Conservation (phyloP, 2,329 filamentous ascomycete species). For the Stemphylium beticola region DNA sequence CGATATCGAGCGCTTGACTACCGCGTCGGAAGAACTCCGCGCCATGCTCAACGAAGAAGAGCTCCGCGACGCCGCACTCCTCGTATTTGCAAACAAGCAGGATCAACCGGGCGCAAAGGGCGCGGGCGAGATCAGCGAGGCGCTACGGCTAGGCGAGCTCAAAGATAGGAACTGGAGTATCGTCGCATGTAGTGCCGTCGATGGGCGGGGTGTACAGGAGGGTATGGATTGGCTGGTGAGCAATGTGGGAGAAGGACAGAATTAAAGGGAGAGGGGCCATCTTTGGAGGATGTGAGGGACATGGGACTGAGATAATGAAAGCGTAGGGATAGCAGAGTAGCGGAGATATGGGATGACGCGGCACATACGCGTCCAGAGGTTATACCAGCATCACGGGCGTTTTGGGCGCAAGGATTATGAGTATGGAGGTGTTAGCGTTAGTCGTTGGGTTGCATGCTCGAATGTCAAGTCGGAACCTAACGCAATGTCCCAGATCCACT, state of each 20-base stretch:
- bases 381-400: constrained; percentile 33
- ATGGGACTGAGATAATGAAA: background rate
- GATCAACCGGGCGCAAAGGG: constrained; percentile 97
- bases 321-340: background rate
- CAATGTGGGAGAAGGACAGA: constrained; percentile 32
- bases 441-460: background rate
- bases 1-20: constrained; percentile 93
- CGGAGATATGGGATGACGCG: constrained; percentile 16
- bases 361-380: constrained; percentile 10
- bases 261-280: background rate
- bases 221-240: constrained; percentile 99
- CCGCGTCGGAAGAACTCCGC: constrained; percentile 87
- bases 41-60: constrained; percentile 98
- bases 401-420: constrained; percentile 20
- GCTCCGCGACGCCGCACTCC: constrained; percentile 84
- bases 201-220: constrained; percentile 91
- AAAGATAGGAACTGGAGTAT: constrained; percentile 99
- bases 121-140: constrained; percentile 95
- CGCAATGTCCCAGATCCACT: background rate
- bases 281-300: background rate
- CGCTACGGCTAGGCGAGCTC: constrained; percentile 84
- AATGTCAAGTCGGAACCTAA: background rate
- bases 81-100: constrained; percentile 99
- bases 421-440: constrained; percentile 3
- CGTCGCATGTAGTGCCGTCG: constrained; percentile 94